A percentile compares a stretch with the other conserved stretches of the same genome.
Evolutionary conservation across 345 rosid species (phyloP).

Genomic region (Jatropha curcas): DNA sequence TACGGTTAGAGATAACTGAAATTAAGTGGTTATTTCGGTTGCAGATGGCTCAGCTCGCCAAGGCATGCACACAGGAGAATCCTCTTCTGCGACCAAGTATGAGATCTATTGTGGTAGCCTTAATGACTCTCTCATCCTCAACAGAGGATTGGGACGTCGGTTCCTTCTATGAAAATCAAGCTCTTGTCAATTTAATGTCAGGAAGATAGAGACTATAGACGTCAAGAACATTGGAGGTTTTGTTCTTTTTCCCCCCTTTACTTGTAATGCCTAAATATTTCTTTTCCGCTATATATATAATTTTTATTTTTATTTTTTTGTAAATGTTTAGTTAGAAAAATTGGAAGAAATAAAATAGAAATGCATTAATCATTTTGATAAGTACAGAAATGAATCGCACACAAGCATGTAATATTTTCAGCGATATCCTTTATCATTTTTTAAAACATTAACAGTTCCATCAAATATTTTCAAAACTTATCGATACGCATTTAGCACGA

Average conservation of each 20-base stretch:
- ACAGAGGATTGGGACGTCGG: slow-evolving; percentile 80
- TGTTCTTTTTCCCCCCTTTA: neutral
- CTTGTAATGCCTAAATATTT: neutral
- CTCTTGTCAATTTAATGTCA: slow-evolving; percentile 76
- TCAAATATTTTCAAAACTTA: too few relatives aligned
- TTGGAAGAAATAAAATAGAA: too few relatives aligned
- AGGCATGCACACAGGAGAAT: slow-evolving; percentile 80
- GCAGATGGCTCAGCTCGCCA: slow-evolving; percentile 92
- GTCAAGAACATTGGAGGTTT: neutral
- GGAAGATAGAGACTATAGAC: slow-evolving; percentile 48
- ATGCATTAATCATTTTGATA: neutral
- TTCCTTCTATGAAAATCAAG: slow-evolving; percentile 64
- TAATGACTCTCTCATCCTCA: slow-evolving; percentile 77
- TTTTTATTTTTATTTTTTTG: neutral
- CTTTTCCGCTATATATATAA: neutral
- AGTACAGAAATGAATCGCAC: too few relatives aligned
- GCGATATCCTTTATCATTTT: too few relatives aligned
- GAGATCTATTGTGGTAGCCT: slow-evolving; percentile 88
- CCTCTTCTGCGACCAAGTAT: slow-evolving; percentile 79
- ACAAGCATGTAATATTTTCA: too few relatives aligned
- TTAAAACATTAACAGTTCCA: too few relatives aligned
- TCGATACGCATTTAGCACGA: too few relatives aligned
- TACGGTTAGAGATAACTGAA: neutral
- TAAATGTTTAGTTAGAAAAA: neutral
- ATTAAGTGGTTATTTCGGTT: neutral